Conservation (phyloP, 2,329 filamentous ascomycete species). For the Penicillium sp. region DNA sequence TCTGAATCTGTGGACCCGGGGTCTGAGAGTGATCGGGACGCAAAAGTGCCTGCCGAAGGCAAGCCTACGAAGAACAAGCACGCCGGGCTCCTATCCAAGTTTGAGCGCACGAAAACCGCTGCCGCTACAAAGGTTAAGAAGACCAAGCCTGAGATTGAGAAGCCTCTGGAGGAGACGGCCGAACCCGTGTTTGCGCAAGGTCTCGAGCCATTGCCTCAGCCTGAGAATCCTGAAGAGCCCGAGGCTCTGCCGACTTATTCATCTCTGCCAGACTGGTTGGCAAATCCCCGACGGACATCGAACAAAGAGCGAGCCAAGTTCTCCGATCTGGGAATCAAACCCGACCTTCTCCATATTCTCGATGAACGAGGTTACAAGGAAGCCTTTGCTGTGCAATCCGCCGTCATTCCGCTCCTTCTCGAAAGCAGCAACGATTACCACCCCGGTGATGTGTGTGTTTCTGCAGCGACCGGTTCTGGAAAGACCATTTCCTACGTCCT, state of each 20-base stretch:
- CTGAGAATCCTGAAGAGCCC: slow-evolving; percentile 54
- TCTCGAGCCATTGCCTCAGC: slow-evolving; percentile 77
- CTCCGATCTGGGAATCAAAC: slow-evolving; percentile 57
- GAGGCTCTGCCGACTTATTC: slow-evolving; percentile 55
- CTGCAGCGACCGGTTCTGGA: slow-evolving; percentile 89
- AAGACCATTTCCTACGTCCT: slow-evolving; percentile 91
- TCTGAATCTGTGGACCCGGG: slow-evolving; percentile 27
- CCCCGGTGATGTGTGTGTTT: slow-evolving; percentile 77
- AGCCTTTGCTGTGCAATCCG: slow-evolving; percentile 75
- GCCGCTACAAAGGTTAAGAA: slow-evolving; percentile 36
- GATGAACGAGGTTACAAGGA: slow-evolving; percentile 63
- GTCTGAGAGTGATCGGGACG: slow-evolving; percentile 3
- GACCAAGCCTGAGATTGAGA: slow-evolving; percentile 8
- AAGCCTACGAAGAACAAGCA: slow-evolving; percentile 31
- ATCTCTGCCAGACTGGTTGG: slow-evolving; percentile 75
- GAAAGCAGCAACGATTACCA: slow-evolving; percentile 58
- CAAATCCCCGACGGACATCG: slow-evolving; percentile 65
- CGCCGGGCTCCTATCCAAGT: slow-evolving; percentile 37
- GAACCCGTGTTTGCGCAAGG: slow-evolving; percentile 47
- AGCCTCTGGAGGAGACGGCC: slow-evolving; percentile 14
- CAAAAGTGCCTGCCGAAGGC: slow-evolving; percentile 20
- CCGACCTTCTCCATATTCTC: slow-evolving; percentile 59
- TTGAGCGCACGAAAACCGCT: slow-evolving; percentile 33
- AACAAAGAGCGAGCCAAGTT: slow-evolving; percentile 60
- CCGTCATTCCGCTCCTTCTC: slow-evolving; percentile 73